Percentiles rank a stretch among this genome's conserved stretches.
Conservation (phyloP, 2,329 filamentous ascomycete species). For the Penicillium sp. region DNA sequence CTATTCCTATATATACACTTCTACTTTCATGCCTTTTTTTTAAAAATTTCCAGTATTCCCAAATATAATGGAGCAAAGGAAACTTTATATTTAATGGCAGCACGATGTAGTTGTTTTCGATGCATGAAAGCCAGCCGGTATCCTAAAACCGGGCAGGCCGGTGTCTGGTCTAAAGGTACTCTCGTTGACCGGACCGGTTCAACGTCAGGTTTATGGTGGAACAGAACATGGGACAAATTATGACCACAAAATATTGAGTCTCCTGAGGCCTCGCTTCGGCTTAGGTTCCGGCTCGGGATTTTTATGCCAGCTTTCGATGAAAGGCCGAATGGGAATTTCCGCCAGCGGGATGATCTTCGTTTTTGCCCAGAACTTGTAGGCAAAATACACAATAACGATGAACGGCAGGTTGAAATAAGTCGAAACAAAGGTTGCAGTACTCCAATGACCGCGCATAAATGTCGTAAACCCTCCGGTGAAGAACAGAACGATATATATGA, state of each 20-base stretch:
- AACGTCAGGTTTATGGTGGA: not conserved
- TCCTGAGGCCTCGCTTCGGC: slow-evolving; percentile 19
- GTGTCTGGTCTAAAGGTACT: not conserved
- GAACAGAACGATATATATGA: slow-evolving; percentile 58
- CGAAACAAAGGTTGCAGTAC: slow-evolving; percentile 60
- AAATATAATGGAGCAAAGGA: not conserved
- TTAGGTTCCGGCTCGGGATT: slow-evolving; percentile 28
- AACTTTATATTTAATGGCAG: not conserved
- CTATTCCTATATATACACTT: not conserved
- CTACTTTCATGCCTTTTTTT: not conserved
- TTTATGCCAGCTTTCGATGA: slow-evolving; percentile 26
- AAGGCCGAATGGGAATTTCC: slow-evolving; percentile 37
- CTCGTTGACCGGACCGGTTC: not conserved
- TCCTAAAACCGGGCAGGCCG: not conserved
- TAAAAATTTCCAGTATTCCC: not conserved
- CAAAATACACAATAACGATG: slow-evolving; percentile 52
- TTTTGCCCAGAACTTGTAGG: slow-evolving; percentile 37
- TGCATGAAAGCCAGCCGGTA: not conserved
- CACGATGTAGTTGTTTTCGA: not conserved
- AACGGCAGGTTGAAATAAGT: slow-evolving; percentile 60
- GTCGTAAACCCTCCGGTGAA: slow-evolving; percentile 65
- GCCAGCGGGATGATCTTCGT: slow-evolving; percentile 33
- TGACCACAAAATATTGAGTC: slow-evolving; percentile 30
- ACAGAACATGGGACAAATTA: not conserved
- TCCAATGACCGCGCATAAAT: slow-evolving; percentile 25